Conservation (phyloP, 306 rosid genomes). For the Cucurbita maxima region DNA sequence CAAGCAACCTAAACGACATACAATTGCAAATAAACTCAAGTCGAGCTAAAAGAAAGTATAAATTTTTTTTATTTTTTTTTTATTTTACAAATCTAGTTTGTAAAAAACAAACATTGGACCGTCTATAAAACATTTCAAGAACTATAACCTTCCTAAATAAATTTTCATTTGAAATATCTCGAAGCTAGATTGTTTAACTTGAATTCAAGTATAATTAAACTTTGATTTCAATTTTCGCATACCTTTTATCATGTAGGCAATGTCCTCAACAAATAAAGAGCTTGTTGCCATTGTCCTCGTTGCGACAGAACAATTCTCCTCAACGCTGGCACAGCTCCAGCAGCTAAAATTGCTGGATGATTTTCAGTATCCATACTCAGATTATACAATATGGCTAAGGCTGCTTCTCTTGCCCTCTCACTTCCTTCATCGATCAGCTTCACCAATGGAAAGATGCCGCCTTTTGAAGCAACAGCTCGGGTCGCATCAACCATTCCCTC, state of each 20-base stretch:
- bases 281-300: constrained; percentile 57
- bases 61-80: no score
- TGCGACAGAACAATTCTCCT: constrained; percentile 45
- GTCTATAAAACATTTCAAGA: no score
- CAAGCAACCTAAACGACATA: no score
- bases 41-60: no score
- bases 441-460: constrained; percentile 48
- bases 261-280: constrained; percentile 61
- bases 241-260: constrained; percentile 28
- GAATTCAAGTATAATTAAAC: no score
- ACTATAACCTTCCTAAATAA: no score
- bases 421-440: constrained; percentile 65
- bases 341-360: constrained; percentile 52
- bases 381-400: constrained; percentile 52
- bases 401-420: constrained; percentile 52
- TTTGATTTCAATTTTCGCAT: not conserved
- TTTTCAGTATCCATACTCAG: constrained; percentile 74
- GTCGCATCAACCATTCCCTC: constrained; percentile 61
- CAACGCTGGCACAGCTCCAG: constrained; percentile 55
- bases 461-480: constrained; percentile 40
- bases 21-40: no score
- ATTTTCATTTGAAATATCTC: no score
- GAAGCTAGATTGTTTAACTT: no score
- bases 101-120: no score
- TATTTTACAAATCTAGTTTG: no score